Conservation (phyloP, 495 filamentous ascomycete genomes). For the Bathelium albidoporum region DNA sequence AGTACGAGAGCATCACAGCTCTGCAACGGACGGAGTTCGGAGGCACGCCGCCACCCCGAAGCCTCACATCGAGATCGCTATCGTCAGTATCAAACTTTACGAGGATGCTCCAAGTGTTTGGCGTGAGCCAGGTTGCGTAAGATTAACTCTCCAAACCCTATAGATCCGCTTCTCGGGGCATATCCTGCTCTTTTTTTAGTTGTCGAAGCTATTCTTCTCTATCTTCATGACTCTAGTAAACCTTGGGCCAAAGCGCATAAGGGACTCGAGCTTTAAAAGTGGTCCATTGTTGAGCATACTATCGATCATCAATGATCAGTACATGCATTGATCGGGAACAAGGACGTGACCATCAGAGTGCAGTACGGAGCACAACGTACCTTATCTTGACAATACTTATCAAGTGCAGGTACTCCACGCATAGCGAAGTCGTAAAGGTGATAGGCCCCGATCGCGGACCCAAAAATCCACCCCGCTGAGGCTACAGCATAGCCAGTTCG, state of each 20-base stretch:
- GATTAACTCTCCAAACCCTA: too few species aligned
- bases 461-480: constrained; percentile 22
- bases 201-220: neutral
- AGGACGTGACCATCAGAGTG: neutral
- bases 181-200: neutral
- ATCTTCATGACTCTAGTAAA: neutral
- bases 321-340: neutral
- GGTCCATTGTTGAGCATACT: neutral
- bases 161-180: too few species aligned
- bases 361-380: neutral
- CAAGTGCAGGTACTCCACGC: constrained; percentile 19
- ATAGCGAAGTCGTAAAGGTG: constrained; percentile 16
- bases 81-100: too few species aligned
- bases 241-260: neutral
- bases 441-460: constrained; percentile 2
- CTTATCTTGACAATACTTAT: constrained; percentile 18
- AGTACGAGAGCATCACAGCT: too few species aligned
- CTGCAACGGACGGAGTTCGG: too few species aligned
- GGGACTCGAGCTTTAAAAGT: neutral
- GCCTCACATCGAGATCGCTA: too few species aligned
- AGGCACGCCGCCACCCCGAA: too few species aligned
- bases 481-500: constrained; percentile 21
- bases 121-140: too few species aligned
- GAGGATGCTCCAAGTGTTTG: too few species aligned
- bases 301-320: neutral